Evolutionary conservation across 768 basidiomycete species (phyloP), one percentile per base, ranked within the genome.

Genomic region (Exsudoporus frostii): DNA sequence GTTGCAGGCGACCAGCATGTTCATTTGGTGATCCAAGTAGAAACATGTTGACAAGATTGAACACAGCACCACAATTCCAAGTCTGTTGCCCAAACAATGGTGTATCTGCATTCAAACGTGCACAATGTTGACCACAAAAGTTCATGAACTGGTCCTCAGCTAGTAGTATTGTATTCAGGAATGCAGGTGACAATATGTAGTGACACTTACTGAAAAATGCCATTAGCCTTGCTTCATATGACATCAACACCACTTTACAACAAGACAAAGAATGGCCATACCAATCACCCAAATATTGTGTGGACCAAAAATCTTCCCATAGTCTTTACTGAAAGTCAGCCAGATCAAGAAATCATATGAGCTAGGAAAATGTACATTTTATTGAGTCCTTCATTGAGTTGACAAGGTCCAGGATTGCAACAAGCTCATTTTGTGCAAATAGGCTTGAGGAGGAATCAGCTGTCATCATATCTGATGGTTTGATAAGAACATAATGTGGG

Each of bases 121-220:
- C 55, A 9, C 47, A 60, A 1, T 40, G 17, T 27, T 60, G 59
- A 27, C 59, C 59, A 1, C 15, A 45, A 25, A 60, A 60, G 4
- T 52, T 48, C 17, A 57, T 3, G 22, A 60, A 60, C 14, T 61
- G 50, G n/a, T 57, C 46, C 39, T 60, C 59, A 7, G 50, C 59
- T 61, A 43, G 20, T 2, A 5, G 20, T 2, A 5, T 14, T 9
- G 1, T 5, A 7, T 56, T 43, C n/a, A 47, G n/a, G 8, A 25
- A 11, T 14, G 6, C n/a, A 14, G 9, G 2, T 30, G 4, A 45
- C 9, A 30, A 42, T 10, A 5, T 36, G 19, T 8, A 19, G 19
- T 15, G 5, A 29, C 14, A 50, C 59, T 2, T 25, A 60, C 59
- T 60, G 29, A 60, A 54, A 30, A 38, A 47, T 3, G 30, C 33